Evolutionary conservation across 768 basidiomycete species (phyloP).

Genomic region (Rhizopogon roseolus): DNA sequence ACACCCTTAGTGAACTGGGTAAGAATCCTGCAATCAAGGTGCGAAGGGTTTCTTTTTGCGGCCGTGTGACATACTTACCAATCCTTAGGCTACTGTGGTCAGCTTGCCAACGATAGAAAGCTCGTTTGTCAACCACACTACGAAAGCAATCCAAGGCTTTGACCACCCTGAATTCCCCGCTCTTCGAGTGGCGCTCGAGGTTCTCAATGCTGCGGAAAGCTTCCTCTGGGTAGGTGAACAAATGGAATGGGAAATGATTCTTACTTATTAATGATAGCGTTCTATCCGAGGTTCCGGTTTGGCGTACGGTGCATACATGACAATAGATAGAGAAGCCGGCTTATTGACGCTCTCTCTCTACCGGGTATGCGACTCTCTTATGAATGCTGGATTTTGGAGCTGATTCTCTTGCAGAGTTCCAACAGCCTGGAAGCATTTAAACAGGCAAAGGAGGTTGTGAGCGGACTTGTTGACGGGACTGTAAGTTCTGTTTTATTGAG

Average conservation of each 20-base stretch:
- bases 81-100: constrained; percentile 69
- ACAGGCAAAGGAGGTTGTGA: constrained; percentile 74
- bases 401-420: constrained; percentile 53
- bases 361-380: constrained; percentile 43
- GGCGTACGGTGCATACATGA: constrained; percentile 85
- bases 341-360: constrained; percentile 74
- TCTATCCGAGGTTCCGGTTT: constrained; percentile 92
- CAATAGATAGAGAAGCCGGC: constrained; percentile 74
- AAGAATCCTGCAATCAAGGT: constrained; percentile 70
- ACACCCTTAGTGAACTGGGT: constrained; percentile 75
- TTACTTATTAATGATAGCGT: constrained; percentile 41
- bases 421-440: constrained; percentile 74
- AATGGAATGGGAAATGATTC: background rate
- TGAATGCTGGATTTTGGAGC: background rate
- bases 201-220: constrained; percentile 90
- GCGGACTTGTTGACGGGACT: constrained; percentile 75
- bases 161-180: constrained; percentile 80
- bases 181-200: constrained; percentile 78
- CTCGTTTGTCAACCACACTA: constrained; percentile 74
- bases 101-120: constrained; percentile 94
- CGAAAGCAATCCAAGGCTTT: constrained; percentile 77
- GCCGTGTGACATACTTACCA: constrained; percentile 4
- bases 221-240: constrained; percentile 74
- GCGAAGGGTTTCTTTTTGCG: constrained; percentile 2
- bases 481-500: constrained; percentile 38